Evolutionary conservation across 805 yeast genomes (phyloP).

Genomic region (Cyberlindnera xylosilytica): DNA sequence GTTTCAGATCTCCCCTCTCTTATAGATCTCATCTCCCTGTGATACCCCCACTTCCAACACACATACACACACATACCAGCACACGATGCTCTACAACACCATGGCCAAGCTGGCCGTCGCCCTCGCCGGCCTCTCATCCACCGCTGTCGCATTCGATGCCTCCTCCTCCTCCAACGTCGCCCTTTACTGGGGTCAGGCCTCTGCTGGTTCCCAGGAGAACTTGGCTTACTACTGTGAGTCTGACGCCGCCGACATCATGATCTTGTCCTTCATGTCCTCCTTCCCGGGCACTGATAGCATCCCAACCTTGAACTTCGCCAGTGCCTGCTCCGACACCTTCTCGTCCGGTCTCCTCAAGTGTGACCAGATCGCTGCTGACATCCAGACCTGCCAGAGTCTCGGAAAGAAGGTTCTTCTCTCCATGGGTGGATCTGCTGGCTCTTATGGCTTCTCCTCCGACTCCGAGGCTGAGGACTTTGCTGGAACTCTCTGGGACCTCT

Average conservation of each 20-base stretch:
- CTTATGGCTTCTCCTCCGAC: constrained; percentile 85
- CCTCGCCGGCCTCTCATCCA: constrained; percentile 4
- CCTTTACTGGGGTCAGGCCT: constrained; percentile 87
- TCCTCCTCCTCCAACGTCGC: constrained; percentile 58
- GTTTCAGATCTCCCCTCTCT: not conserved
- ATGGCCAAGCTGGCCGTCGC: constrained; percentile 13
- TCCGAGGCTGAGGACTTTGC: constrained; percentile 69
- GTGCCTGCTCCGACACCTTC: constrained; percentile 38
- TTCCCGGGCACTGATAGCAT: constrained; percentile 36
- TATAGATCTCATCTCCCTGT: not conserved
- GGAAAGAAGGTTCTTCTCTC: constrained; percentile 82
- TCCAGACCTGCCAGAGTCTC: constrained; percentile 69
- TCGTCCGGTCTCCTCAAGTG: constrained; percentile 44
- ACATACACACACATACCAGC: not conserved
- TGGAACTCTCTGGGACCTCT: constrained; percentile 55
- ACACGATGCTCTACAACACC: constrained; percentile 2
- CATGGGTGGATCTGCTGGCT: constrained; percentile 69
- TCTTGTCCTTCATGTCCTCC: constrained; percentile 64
- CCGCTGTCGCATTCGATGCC: constrained; percentile 31
- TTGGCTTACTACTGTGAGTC: constrained; percentile 59
- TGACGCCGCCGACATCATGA: constrained; percentile 64
- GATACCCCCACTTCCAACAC: not conserved
- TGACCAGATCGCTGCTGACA: constrained; percentile 63
- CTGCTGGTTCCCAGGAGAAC: constrained; percentile 55
- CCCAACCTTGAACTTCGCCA: constrained; percentile 54